Conservation (phyloP, 2,329 filamentous ascomycete species). For the Pseudogymnoascus sp. region DNA sequence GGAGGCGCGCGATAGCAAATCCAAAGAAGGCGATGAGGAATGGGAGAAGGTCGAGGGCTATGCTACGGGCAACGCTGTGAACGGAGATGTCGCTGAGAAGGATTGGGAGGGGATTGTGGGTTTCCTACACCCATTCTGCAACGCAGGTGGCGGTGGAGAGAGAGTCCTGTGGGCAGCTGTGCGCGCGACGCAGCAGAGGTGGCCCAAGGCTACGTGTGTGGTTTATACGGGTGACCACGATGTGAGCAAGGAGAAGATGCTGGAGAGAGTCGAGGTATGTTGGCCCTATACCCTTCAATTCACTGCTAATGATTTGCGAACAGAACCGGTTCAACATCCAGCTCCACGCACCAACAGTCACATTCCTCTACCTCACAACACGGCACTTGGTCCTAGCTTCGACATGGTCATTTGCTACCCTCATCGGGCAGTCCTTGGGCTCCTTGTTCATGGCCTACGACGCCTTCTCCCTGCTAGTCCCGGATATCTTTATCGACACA, state of each 20-base stretch:
- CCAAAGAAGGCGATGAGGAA: slow-evolving; percentile 22
- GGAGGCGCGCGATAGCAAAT: slow-evolving; percentile 27
- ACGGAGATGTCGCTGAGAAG: slow-evolving; percentile 38
- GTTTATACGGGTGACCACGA: slow-evolving; percentile 96
- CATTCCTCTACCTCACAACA: slow-evolving; percentile 85
- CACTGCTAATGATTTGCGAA: slow-evolving; percentile 12
- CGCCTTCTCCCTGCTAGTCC: slow-evolving; percentile 82
- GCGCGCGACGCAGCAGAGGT: slow-evolving; percentile 77
- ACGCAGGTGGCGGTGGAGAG: slow-evolving; percentile 92
- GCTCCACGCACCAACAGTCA: slow-evolving; percentile 71
- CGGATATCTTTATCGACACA: slow-evolving; percentile 92
- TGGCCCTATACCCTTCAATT: neutral
- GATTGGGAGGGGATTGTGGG: slow-evolving; percentile 81
- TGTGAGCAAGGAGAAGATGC: slow-evolving; percentile 69
- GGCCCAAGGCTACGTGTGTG: slow-evolving; percentile 80
- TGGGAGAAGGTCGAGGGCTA: slow-evolving; percentile 63
- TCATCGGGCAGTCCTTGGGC: slow-evolving; percentile 87
- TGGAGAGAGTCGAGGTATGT: slow-evolving; percentile 64
- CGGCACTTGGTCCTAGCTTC: slow-evolving; percentile 77
- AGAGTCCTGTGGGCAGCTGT: slow-evolving; percentile 95
- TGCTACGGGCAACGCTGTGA: slow-evolving; percentile 36
- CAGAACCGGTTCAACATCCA: slow-evolving; percentile 86
- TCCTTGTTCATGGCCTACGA: slow-evolving; percentile 84
- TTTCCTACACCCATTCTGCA: slow-evolving; percentile 98
- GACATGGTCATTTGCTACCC: slow-evolving; percentile 85